Percentiles rank a stretch among this genome's conserved stretches.
Evolutionary conservation across 345 rosid genomes (phyloP).

Genomic region (Physaria fendleri): DNA sequence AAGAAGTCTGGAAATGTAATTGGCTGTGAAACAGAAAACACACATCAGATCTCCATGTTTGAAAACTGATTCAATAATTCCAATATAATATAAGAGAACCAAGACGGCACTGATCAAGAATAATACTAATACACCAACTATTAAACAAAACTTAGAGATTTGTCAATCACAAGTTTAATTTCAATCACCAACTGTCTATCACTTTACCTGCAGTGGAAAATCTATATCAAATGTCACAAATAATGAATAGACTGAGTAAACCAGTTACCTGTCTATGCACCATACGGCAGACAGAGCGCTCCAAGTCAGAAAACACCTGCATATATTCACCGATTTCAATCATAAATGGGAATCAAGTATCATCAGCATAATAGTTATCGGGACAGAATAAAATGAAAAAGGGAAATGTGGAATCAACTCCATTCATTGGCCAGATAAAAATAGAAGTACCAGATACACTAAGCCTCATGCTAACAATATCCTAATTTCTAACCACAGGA

Average conservation of each 20-base stretch:
- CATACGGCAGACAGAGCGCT: constrained; percentile 95
- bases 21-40: constrained; percentile 47
- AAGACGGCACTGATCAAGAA: neutral
- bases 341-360: neutral
- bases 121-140: neutral
- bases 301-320: constrained; percentile 97
- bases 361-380: neutral
- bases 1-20: constrained; percentile 94
- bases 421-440: neutral
- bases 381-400: neutral
- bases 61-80: neutral
- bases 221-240: constrained; percentile 1
- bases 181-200: neutral
- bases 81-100: neutral
- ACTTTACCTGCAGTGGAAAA: constrained; percentile 87
- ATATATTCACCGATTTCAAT: constrained; percentile 22
- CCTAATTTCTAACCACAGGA: neutral
- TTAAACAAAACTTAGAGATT: neutral
- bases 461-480: neutral
- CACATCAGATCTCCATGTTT: constrained; percentile 4
- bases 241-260: neutral
- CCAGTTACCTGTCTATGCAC: constrained; percentile 73
- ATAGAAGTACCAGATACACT: neutral
- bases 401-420: neutral
- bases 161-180: neutral